Percentiles rank a stretch among this genome's conserved stretches.
phyloP scores from a whole-genome alignment of 305 asterid species.

The Petunia hybrid region DNA sequence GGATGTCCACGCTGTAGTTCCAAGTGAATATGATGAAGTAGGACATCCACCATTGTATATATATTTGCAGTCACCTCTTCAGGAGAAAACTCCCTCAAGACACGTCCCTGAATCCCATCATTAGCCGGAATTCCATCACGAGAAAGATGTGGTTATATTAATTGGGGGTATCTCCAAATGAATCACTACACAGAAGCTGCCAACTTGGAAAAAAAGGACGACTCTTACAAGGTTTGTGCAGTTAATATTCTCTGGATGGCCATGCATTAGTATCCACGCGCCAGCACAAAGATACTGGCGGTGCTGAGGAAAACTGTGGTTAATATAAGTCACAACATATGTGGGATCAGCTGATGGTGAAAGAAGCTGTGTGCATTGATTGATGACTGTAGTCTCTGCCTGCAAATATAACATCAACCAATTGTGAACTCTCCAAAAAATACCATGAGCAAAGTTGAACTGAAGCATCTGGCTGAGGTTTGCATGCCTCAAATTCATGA shows the following conservation, averaged over 20 bases:
- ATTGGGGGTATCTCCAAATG: slow-evolving; percentile 16
- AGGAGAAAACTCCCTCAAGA: slow-evolving; percentile 92
- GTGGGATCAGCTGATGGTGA: slow-evolving; percentile 86
- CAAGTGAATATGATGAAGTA: slow-evolving; percentile 83
- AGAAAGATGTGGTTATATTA: slow-evolving; percentile 25
- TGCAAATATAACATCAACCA: slow-evolving; percentile 47
- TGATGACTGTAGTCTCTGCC: slow-evolving; percentile 92
- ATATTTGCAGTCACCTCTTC: slow-evolving; percentile 97
- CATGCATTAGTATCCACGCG: slow-evolving; percentile 93
- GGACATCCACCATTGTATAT: slow-evolving; percentile 95
- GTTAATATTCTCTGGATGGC: slow-evolving; percentile 93
- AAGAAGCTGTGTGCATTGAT: slow-evolving; percentile 95
- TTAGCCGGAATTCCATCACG: neutral
- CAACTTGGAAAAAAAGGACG: slow-evolving; percentile 26
- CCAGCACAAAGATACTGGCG: slow-evolving; percentile 97
- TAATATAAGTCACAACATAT: slow-evolving; percentile 81
- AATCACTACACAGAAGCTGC: slow-evolving; percentile 29
- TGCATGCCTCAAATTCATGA: slow-evolving; percentile 10
- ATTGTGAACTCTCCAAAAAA: slow-evolving; percentile 2
- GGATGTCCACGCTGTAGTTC: slow-evolving; percentile 94
- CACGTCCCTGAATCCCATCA: slow-evolving; percentile 76
- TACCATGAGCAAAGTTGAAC: neutral
- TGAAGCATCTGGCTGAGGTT: neutral
- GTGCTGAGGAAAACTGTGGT: slow-evolving; percentile 84
- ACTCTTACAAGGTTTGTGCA: slow-evolving; percentile 82